Evolutionary conservation across 768 basidiomycete species (phyloP).

Genomic region (Kwoniella dendrophila): DNA sequence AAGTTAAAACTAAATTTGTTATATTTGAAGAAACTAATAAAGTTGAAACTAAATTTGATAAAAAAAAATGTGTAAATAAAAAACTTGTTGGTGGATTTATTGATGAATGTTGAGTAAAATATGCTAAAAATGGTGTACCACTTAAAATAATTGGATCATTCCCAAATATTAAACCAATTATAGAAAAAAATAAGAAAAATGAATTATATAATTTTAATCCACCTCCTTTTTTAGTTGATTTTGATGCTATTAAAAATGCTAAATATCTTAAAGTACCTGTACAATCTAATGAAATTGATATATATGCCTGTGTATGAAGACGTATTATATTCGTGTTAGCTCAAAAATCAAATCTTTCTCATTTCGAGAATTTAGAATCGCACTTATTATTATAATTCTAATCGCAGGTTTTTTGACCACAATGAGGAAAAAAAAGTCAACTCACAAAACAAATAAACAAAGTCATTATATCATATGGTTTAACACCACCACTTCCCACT

Average conservation of each 20-base stretch:
- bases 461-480: conserved; percentile 90
- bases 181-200: conserved; percentile 80
- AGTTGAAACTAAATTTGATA: conserved; percentile 70
- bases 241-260: conserved; percentile 84
- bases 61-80: conserved; percentile 63
- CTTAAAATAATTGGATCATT: conserved; percentile 93
- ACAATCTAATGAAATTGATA: conserved; percentile 86
- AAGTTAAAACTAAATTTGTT: conserved; percentile 90
- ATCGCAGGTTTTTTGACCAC: no score
- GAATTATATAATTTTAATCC: conserved; percentile 75
- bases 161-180: conserved; percentile 76
- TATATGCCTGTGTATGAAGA: conserved; percentile 64
- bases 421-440: conserved; percentile 10
- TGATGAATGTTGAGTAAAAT: conserved; percentile 73
- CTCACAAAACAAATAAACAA: conserved; percentile 79
- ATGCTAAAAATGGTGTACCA: conserved; percentile 85
- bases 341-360: no score
- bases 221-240: conserved; percentile 64
- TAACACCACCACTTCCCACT: conserved; percentile 73
- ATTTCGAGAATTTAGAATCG: no score
- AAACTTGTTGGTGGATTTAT: conserved; percentile 57
- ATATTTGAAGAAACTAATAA: conserved; percentile 82
- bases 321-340: background rate
- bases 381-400: no score
- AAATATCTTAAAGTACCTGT: conserved; percentile 84